Evolutionary conservation across 2,329 filamentous ascomycete species (phyloP).

Genomic region (Myrmaecium sp.): DNA sequence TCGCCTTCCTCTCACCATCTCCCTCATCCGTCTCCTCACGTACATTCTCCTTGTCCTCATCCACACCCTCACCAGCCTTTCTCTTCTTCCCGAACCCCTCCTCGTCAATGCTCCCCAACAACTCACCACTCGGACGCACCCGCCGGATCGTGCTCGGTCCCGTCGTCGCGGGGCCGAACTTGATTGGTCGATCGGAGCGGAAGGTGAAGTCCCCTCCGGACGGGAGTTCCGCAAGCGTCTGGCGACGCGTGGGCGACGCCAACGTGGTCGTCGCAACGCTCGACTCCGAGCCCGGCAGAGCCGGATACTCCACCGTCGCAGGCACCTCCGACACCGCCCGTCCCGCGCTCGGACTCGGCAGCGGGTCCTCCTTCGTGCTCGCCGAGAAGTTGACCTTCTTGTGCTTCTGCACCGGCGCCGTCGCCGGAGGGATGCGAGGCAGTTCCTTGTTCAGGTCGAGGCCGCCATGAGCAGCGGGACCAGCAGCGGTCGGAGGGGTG

Average conservation of each 20-base stretch:
- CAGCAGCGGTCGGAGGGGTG: too few species aligned
- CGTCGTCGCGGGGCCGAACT: conserved; percentile 23
- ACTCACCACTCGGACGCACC: conserved; percentile 23
- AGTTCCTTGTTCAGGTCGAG: conserved; percentile 34
- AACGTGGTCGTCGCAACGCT: conserved; percentile 9
- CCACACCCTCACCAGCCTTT: conserved; percentile 20
- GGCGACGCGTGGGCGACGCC: conserved; percentile 15
- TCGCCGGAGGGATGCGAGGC: conserved; percentile 38
- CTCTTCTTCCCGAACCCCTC: conserved; percentile 23
- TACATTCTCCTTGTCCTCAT: conserved; percentile 30
- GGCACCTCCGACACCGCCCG: conserved; percentile 16
- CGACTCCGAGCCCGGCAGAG: conserved; percentile 10
- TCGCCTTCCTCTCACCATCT: conserved; percentile 13
- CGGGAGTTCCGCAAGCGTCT: conserved; percentile 9
- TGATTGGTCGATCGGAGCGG: conserved; percentile 26
- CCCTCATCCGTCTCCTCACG: conserved; percentile 13
- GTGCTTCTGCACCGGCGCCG: conserved; percentile 58
- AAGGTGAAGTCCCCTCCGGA: conserved; percentile 31
- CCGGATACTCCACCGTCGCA: conserved; percentile 19
- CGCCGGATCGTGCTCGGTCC: conserved; percentile 20
- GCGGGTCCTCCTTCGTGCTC: too few species aligned
- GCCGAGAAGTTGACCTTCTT: conserved; percentile 72
- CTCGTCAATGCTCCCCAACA: conserved; percentile 4
- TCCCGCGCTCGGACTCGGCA: conserved; percentile 16
- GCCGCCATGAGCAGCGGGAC: conserved; percentile 4